Percentiles rank a stretch among this genome's conserved stretches.
Evolutionary conservation across 2,329 filamentous ascomycete genomes (phyloP).

Genomic region (Aspergillus hortae): DNA sequence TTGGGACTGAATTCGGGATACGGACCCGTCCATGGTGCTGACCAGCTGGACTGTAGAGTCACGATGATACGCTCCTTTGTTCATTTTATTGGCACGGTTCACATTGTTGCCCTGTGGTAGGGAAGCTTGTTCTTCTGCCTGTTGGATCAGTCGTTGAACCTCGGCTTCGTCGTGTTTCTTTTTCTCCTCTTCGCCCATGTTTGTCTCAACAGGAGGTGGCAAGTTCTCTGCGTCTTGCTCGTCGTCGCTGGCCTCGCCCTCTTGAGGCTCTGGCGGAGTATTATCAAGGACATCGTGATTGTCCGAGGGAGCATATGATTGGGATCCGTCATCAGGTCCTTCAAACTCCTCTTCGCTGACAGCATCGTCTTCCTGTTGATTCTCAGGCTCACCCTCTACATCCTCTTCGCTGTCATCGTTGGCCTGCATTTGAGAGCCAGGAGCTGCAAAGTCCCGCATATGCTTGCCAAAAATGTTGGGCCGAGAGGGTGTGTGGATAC

Average conservation of each 20-base stretch:
- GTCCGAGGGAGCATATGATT: slow-evolving; percentile 11
- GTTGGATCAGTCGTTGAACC: slow-evolving; percentile 44
- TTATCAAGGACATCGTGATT: neutral
- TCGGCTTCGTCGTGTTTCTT: slow-evolving; percentile 45
- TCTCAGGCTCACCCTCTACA: slow-evolving; percentile 24
- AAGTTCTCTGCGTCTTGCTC: slow-evolving; percentile 6
- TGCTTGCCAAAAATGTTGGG: slow-evolving; percentile 43
- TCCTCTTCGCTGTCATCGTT: slow-evolving; percentile 27
- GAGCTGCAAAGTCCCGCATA: slow-evolving; percentile 53
- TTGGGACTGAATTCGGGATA: slow-evolving; percentile 33
- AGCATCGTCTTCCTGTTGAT: slow-evolving; percentile 16
- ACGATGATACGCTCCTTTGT: slow-evolving; percentile 37
- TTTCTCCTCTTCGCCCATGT: slow-evolving; percentile 56
- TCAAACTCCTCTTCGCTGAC: slow-evolving; percentile 15
- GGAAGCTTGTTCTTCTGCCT: slow-evolving; percentile 43
- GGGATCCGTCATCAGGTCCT: slow-evolving; percentile 9
- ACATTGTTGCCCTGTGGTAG: slow-evolving; percentile 43
- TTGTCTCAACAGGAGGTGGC: slow-evolving; percentile 31
- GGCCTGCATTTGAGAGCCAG: slow-evolving; percentile 44
- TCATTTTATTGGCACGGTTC: slow-evolving; percentile 41
- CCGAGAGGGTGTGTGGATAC: slow-evolving; percentile 34
- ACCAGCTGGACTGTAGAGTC: slow-evolving; percentile 42
- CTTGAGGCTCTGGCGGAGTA: neutral
- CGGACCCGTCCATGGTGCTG: slow-evolving; percentile 37
- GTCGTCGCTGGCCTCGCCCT: slow-evolving; percentile 3